A percentile compares a stretch with the other conserved stretches of the same genome.
Evolutionary conservation across 495 filamentous ascomycete species (phyloP).

Genomic region (Xylaria scruposa): DNA sequence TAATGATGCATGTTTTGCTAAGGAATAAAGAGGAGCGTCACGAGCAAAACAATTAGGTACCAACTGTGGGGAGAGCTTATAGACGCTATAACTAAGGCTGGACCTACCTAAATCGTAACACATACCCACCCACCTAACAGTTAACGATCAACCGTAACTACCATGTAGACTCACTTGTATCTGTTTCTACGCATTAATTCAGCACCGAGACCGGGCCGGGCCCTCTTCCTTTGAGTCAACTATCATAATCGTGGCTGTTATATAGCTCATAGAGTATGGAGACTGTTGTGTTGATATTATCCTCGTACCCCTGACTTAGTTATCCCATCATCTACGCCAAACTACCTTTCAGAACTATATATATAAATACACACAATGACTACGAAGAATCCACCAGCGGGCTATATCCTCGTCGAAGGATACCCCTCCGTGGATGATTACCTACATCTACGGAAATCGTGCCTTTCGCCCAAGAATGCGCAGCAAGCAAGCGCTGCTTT

Average conservation of each 20-base stretch:
- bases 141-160: not conserved
- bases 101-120: no score
- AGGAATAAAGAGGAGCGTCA: no score
- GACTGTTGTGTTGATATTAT: not conserved
- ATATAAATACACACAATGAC: slow-evolving; percentile 10
- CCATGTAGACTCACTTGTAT: no score
- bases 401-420: slow-evolving; percentile 45
- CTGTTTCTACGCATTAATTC: no score
- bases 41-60: no score
- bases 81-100: no score
- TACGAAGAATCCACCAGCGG: slow-evolving; percentile 34
- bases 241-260: not conserved
- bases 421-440: slow-evolving; percentile 48
- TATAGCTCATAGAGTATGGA: not conserved
- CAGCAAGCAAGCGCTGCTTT: slow-evolving; percentile 46
- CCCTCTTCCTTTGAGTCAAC: not conserved
- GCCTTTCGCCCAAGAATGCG: slow-evolving; percentile 46
- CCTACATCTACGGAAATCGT: slow-evolving; percentile 44
- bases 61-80: no score
- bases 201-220: slow-evolving; percentile 2
- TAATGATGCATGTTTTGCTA: no score
- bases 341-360: not conserved
- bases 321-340: not conserved
- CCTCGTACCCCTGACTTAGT: not conserved
- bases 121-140: no score